Evolutionary conservation across 179 eudicot species (phyloP).

Genomic region (Corrigiola litoralis): DNA sequence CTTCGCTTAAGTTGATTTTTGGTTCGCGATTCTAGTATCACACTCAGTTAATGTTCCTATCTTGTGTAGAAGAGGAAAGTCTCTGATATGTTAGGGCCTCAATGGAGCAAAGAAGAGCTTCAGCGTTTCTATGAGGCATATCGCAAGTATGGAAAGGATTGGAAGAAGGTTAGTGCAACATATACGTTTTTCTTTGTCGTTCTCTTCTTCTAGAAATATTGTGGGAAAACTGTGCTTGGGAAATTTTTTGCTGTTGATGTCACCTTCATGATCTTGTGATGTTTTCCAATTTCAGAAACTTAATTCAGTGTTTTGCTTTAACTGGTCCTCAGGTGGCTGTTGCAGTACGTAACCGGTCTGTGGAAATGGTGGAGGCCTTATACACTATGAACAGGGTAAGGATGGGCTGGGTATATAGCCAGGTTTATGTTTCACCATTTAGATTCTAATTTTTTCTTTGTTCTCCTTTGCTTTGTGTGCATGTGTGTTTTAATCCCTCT

Average conservation of each 20-base stretch:
- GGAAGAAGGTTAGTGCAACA: slow-evolving; percentile 69
- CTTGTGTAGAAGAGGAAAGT: slow-evolving; percentile 82
- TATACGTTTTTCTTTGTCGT: neutral
- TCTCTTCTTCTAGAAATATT: neutral
- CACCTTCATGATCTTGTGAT: slow-evolving; percentile 1
- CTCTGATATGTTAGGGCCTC: slow-evolving; percentile 84
- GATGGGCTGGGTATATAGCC: slow-evolving; percentile 1
- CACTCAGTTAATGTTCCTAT: neutral
- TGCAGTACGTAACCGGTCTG: slow-evolving; percentile 60
- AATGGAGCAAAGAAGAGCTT: slow-evolving; percentile 90
- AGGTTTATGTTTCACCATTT: neutral
- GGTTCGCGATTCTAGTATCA: slow-evolving; percentile 5
- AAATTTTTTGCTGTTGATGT: neutral
- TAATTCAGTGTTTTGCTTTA: neutral
- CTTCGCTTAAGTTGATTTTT: neutral
- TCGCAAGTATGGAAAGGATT: slow-evolving; percentile 92
- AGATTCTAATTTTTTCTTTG: neutral
- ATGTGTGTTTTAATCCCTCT: neutral
- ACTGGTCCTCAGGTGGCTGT: slow-evolving; percentile 59
- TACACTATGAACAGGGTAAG: slow-evolving; percentile 96
- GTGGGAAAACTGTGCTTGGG: neutral
- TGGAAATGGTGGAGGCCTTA: slow-evolving; percentile 95
- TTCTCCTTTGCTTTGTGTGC: neutral
- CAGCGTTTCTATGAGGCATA: slow-evolving; percentile 88
- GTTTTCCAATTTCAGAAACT: slow-evolving; percentile 6